Conservation (phyloP, 1,139 yeast genomes). For the Pichia sp. region DNA sequence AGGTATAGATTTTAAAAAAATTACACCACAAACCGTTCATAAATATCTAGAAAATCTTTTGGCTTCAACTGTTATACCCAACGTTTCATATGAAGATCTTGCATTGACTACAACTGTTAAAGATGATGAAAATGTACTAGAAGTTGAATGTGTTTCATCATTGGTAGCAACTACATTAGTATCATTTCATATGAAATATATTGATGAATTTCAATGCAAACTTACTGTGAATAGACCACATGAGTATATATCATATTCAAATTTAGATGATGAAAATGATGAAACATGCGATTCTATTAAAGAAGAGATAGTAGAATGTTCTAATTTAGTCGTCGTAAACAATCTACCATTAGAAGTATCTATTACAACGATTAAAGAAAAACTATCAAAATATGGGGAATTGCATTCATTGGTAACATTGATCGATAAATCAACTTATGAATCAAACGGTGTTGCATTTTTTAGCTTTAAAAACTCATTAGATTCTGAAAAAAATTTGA, state of each 20-base stretch:
- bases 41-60: constrained; percentile 24
- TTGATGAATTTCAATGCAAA: constrained; percentile 33
- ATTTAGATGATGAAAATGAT: background rate
- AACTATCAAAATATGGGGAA: constrained; percentile 35
- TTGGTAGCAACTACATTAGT: constrained; percentile 55
- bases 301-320: constrained; percentile 21
- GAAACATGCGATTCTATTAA: background rate
- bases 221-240: constrained; percentile 48
- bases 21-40: constrained; percentile 18
- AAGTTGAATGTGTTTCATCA: constrained; percentile 46
- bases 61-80: constrained; percentile 23
- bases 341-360: constrained; percentile 36
- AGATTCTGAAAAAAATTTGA: constrained; percentile 23
- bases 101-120: constrained; percentile 11
- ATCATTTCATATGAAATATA: constrained; percentile 38
- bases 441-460: constrained; percentile 41
- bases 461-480: constrained; percentile 31
- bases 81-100: constrained; percentile 24
- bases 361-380: constrained; percentile 33
- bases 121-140: constrained; percentile 32
- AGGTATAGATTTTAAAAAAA: constrained; percentile 25
- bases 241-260: constrained; percentile 42
- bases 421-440: constrained; percentile 31
- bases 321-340: constrained; percentile 33
- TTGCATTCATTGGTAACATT: constrained; percentile 31